These are phyloP conservation scores for Acer campestre DNA, from an alignment of 345 rosid genomes.

Conservation along the genomic window DNA sequence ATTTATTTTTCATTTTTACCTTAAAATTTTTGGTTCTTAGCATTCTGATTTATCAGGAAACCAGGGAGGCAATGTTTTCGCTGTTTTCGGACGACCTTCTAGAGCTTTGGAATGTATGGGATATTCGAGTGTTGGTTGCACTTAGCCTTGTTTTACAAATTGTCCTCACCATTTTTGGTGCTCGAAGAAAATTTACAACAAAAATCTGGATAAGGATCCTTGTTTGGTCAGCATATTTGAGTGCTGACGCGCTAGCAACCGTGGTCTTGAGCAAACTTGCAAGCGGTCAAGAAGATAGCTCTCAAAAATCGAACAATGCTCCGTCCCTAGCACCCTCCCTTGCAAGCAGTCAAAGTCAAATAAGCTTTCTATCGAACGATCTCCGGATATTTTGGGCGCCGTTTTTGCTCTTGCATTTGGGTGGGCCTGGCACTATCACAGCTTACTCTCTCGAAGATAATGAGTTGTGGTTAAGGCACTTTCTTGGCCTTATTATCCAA, in stretches of 20 bases:
- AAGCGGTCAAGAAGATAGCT: background rate
- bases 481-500: constrained; percentile 27
- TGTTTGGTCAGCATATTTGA: constrained; percentile 29
- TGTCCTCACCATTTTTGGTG: constrained; percentile 21
- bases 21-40: background rate
- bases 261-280: constrained; percentile 22
- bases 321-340: too few species aligned
- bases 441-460: constrained; percentile 41
- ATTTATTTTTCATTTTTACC: too few species aligned
- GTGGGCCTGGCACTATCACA: constrained; percentile 46
- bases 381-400: constrained; percentile 39
- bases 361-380: too few species aligned
- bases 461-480: constrained; percentile 42
- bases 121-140: background rate
- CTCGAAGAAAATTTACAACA: constrained; percentile 11
- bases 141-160: constrained; percentile 28
- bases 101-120: constrained; percentile 26
- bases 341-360: too few species aligned
- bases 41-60: background rate
- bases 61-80: background rate
- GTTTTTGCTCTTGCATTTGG: constrained; percentile 44
- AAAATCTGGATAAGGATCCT: background rate
- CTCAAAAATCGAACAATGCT: background rate
- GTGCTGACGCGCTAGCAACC: constrained; percentile 25
- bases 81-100: background rate